A percentile compares a stretch with the other conserved stretches of the same genome.
These are phyloP conservation scores for Quercus alba DNA, from an alignment of 306 rosid species.

Conservation along the genomic window DNA sequence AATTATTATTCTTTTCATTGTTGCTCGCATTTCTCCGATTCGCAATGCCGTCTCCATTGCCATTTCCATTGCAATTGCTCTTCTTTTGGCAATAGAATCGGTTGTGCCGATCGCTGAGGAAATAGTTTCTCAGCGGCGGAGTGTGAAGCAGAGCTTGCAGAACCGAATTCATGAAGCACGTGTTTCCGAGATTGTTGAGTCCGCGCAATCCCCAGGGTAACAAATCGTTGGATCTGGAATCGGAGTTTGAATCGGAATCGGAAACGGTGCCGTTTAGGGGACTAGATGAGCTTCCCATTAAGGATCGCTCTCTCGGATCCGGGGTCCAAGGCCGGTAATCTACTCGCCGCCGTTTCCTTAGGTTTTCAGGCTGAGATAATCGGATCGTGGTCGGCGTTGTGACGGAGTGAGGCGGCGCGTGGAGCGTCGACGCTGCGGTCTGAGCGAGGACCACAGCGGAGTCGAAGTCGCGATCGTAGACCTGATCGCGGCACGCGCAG, in stretches of 20 bases:
- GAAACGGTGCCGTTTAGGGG: conserved; percentile 28
- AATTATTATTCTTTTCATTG: conserved; percentile 30
- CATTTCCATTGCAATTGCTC: conserved; percentile 10
- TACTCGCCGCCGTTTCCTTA: conserved; percentile 73
- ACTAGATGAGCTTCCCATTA: conserved; percentile 51
- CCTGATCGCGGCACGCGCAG: conserved; percentile 84
- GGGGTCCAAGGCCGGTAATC: conserved; percentile 79
- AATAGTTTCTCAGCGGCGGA: conserved; percentile 87
- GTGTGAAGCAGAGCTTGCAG: conserved; percentile 91
- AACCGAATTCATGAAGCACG: conserved; percentile 95
- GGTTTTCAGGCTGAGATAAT: conserved; percentile 63
- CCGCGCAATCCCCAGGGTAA: conserved; percentile 87
- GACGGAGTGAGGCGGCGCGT: conserved; percentile 11
- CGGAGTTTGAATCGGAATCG: not conserved
- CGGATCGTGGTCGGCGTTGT: conserved; percentile 18
- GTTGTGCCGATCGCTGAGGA: conserved; percentile 80
- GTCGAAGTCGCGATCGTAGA: conserved; percentile 90
- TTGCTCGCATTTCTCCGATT: conserved; percentile 27
- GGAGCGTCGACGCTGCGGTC: conserved; percentile 52
- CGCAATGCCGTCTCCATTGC: not conserved
- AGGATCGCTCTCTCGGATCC: conserved; percentile 53
- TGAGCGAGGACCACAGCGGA: conserved; percentile 78
- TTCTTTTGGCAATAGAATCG: conserved; percentile 75
- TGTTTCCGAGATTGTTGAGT: conserved; percentile 80
- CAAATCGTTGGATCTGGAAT: conserved; percentile 21